Evolutionary conservation across 2,329 filamentous ascomycete genomes (phyloP).

Genomic region (Emydomyces testavorans): DNA sequence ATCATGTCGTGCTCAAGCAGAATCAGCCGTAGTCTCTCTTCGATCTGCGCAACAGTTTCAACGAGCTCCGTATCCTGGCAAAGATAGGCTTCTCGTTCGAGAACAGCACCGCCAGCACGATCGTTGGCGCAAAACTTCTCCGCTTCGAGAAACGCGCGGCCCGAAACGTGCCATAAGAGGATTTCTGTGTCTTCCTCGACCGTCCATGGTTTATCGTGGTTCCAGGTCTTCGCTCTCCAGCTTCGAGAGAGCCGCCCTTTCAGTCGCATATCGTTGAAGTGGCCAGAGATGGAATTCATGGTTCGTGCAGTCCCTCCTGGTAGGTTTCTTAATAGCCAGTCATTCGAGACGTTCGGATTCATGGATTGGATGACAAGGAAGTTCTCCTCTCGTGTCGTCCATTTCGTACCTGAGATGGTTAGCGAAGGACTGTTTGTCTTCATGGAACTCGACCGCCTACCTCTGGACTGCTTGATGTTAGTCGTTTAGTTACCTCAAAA

Average conservation of each 20-base stretch:
- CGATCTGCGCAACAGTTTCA: slow-evolving; percentile 4
- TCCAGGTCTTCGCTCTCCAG: slow-evolving; percentile 14
- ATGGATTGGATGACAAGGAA: slow-evolving; percentile 16
- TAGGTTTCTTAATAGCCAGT: slow-evolving; percentile 15
- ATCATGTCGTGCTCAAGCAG: slow-evolving; percentile 10
- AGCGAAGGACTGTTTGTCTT: neutral
- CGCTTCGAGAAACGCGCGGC: slow-evolving; percentile 13
- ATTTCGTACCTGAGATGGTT: slow-evolving; percentile 7
- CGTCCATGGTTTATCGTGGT: slow-evolving; percentile 11
- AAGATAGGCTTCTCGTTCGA: slow-evolving; percentile 14
- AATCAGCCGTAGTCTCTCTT: slow-evolving; percentile 7
- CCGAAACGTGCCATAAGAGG: slow-evolving; percentile 16
- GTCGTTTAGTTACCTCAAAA: neutral
- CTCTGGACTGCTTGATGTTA: slow-evolving; percentile 1
- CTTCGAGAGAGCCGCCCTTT: slow-evolving; percentile 8
- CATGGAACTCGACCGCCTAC: neutral
- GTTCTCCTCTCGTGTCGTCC: slow-evolving; percentile 15
- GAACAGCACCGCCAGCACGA: slow-evolving; percentile 15
- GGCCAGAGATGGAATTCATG: slow-evolving; percentile 11
- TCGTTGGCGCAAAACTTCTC: slow-evolving; percentile 14
- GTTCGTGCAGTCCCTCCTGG: slow-evolving; percentile 10
- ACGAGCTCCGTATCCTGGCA: slow-evolving; percentile 13
- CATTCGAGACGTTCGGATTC: slow-evolving; percentile 6
- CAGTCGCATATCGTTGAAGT: slow-evolving; percentile 14
- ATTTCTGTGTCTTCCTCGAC: slow-evolving; percentile 17